These are phyloP conservation scores for Fusarium begoniae DNA, from an alignment of 2,329 filamentous ascomycete genomes.

Conservation along the genomic window DNA sequence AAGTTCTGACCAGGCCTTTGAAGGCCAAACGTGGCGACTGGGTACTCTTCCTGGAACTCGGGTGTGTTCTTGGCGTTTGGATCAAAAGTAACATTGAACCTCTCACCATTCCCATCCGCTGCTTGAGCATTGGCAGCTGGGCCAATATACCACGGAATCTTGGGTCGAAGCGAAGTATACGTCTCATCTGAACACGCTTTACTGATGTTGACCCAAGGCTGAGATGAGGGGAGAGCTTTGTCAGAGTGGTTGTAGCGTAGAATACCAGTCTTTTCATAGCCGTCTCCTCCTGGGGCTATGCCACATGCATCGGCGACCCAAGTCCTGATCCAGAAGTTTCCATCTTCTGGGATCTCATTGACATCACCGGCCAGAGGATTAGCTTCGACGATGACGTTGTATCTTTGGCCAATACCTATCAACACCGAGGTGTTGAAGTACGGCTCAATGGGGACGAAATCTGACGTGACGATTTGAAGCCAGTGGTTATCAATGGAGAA, in stretches of 20 bases:
- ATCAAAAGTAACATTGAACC: slow-evolving; percentile 30
- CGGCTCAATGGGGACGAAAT: slow-evolving; percentile 34
- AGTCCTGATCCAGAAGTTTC: slow-evolving; percentile 39
- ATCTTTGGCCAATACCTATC: slow-evolving; percentile 34
- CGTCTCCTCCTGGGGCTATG: neutral
- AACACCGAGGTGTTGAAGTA: slow-evolving; percentile 24
- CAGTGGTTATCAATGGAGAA: slow-evolving; percentile 40
- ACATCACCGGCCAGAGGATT: slow-evolving; percentile 14
- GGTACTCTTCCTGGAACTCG: slow-evolving; percentile 8
- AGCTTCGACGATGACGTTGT: slow-evolving; percentile 34
- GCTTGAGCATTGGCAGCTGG: slow-evolving; percentile 25
- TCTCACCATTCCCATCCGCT: neutral
- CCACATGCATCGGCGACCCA: slow-evolving; percentile 4
- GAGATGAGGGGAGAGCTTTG: neutral
- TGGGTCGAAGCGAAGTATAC: slow-evolving; percentile 21
- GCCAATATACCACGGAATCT: slow-evolving; percentile 35
- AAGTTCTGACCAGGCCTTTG: slow-evolving; percentile 16
- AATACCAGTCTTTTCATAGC: slow-evolving; percentile 32
- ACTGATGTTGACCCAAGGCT: slow-evolving; percentile 11
- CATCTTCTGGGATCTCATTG: slow-evolving; percentile 20
- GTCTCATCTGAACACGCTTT: slow-evolving; percentile 29
- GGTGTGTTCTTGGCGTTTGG: neutral
- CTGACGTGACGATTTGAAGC: slow-evolving; percentile 24
- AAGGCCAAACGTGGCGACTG: slow-evolving; percentile 18
- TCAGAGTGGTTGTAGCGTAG: slow-evolving; percentile 22